Conservation (phyloP, 208 protist genomes). For the Porcisia deanei region DNA sequence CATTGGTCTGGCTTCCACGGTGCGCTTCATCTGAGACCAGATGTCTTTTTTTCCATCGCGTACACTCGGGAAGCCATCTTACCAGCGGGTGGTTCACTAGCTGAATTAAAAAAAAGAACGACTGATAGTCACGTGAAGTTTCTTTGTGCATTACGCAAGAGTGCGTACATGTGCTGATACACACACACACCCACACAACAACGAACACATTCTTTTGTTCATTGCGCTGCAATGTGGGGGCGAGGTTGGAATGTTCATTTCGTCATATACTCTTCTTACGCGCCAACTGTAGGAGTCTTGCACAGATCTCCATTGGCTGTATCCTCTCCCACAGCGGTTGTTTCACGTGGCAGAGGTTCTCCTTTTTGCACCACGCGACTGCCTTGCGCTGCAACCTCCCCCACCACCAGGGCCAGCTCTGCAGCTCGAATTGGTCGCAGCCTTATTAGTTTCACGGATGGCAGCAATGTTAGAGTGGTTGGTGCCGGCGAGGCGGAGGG, state of each 20-base stretch:
- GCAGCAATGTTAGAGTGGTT: constrained; percentile 23
- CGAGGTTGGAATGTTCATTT: background rate
- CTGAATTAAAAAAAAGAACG: background rate
- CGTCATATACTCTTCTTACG: background rate
- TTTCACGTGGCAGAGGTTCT: background rate
- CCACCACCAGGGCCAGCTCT: background rate
- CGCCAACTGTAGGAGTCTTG: background rate
- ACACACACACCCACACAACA: background rate
- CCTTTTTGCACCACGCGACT: background rate
- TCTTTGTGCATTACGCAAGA: background rate
- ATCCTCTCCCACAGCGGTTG: background rate
- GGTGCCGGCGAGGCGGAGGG: constrained; percentile 23
- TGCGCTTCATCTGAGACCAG: background rate
- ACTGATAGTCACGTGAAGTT: background rate
- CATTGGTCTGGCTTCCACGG: background rate
- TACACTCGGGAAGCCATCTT: background rate
- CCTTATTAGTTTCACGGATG: background rate
- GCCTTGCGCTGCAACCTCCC: too few relatives aligned
- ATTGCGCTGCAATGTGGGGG: background rate
- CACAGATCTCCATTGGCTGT: background rate
- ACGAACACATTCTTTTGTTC: background rate
- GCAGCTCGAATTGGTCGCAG: background rate
- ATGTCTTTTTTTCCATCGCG: too few relatives aligned
- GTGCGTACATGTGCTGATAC: too few relatives aligned
- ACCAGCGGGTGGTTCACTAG: too few relatives aligned